Percentiles rank a stretch among this genome's conserved stretches.
phyloP scores from a whole-genome alignment of 179 eudicot species.

The Silene noctiflora region DNA sequence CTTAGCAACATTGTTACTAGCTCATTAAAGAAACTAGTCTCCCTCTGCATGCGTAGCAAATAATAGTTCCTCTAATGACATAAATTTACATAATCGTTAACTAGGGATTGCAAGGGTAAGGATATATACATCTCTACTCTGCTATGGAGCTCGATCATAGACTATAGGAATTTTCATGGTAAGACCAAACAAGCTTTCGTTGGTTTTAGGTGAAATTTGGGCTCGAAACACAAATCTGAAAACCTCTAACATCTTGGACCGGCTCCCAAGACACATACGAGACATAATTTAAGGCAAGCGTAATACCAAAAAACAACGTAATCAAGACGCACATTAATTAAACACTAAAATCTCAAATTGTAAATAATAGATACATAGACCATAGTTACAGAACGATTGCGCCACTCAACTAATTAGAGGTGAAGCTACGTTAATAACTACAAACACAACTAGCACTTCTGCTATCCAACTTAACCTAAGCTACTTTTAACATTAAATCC shows the following conservation, averaged over 20 bases:
- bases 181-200: not conserved
- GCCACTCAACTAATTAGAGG: not conserved
- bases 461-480: not conserved
- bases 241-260: no score
- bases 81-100: not conserved
- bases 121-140: not conserved
- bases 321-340: not conserved
- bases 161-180: not conserved
- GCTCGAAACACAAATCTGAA: no score
- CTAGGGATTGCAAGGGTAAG: not conserved
- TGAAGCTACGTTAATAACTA: no score
- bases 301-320: not conserved
- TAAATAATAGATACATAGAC: not conserved
- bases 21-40: no score
- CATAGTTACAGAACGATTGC: not conserved
- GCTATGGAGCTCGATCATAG: not conserved
- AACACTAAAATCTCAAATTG: not conserved
- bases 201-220: no score
- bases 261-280: not conserved
- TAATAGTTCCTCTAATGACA: not conserved
- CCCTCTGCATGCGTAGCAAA: no score
- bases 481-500: not conserved
- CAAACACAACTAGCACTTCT: not conserved
- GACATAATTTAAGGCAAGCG: not conserved
- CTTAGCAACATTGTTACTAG: not conserved